Conservation (phyloP, 2,329 filamentous ascomycete species). For the Colletotrichum navitas region DNA sequence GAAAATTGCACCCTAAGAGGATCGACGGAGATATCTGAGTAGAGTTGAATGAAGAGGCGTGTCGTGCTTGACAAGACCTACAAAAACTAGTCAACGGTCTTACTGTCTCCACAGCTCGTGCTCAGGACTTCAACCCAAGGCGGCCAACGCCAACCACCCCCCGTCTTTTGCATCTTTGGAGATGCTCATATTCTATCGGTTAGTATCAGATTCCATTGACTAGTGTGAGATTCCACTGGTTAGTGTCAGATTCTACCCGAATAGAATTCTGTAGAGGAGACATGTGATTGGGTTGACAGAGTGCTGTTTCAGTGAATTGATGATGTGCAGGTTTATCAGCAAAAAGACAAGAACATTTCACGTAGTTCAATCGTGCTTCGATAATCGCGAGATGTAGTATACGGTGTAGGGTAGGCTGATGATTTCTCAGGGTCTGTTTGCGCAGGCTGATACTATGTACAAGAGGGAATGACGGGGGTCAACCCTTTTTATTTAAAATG, state of each 20-base stretch:
- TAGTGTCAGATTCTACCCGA: neutral
- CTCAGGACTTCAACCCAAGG: neutral
- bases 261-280: neutral
- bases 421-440: neutral
- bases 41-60: neutral
- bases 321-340: neutral
- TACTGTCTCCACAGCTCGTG: slow-evolving; percentile 13
- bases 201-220: neutral
- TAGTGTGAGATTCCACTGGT: neutral
- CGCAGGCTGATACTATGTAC: too few species aligned
- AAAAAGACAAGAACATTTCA: neutral
- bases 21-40: neutral
- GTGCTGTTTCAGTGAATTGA: neutral
- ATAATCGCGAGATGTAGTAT: neutral
- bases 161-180: neutral
- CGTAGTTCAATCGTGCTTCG: too few species aligned
- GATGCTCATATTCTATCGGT: neutral
- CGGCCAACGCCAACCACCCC: too few species aligned
- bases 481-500: neutral
- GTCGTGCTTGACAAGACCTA: neutral
- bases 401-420: neutral
- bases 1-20: neutral
- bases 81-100: neutral
- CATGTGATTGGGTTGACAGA: neutral
- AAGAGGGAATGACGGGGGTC: too few species aligned